Conservation (phyloP, 2,329 filamentous ascomycete genomes). For the Plectosphaerella sp. region DNA sequence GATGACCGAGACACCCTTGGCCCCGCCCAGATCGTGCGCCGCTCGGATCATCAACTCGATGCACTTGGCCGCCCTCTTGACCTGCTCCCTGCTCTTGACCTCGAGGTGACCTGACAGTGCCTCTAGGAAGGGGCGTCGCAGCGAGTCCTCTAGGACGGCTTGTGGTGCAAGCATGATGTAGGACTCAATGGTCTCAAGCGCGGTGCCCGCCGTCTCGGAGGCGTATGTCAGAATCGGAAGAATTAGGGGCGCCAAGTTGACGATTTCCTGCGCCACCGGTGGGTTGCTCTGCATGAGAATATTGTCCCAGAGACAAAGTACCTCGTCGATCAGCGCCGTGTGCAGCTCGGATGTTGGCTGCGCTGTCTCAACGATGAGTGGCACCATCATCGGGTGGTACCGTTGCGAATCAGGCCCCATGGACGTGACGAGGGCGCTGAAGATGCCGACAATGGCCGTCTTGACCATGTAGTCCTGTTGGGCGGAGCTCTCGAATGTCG, state of each 20-base stretch:
- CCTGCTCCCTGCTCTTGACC: conserved; percentile 51
- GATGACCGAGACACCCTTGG: conserved; percentile 57
- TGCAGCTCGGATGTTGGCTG: conserved; percentile 70
- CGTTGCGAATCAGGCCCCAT: conserved; percentile 74
- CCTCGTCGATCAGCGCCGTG: conserved; percentile 85
- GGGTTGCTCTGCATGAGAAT: conserved; percentile 63
- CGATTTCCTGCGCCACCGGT: conserved; percentile 57
- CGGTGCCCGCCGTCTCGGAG: conserved; percentile 56
- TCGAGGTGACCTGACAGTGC: conserved; percentile 47
- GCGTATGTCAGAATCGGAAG: conserved; percentile 65
- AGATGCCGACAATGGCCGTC: conserved; percentile 82
- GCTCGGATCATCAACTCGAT: conserved; percentile 62
- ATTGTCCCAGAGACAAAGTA: conserved; percentile 81
- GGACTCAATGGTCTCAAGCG: conserved; percentile 61
- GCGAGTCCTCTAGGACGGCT: conserved; percentile 56
- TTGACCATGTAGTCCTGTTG: conserved; percentile 86
- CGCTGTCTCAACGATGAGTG: conserved; percentile 76
- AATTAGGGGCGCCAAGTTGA: conserved; percentile 56
- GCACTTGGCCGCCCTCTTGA: conserved; percentile 53
- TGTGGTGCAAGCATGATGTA: conserved; percentile 68
- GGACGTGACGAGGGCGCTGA: conserved; percentile 78
- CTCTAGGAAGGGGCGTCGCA: conserved; percentile 44
- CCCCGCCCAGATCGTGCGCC: conserved; percentile 58
- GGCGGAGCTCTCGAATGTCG: conserved; percentile 78
- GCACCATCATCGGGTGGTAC: conserved; percentile 77